Evolutionary conservation across 345 rosid genomes (phyloP).

Genomic region (Populus pruinosa): DNA sequence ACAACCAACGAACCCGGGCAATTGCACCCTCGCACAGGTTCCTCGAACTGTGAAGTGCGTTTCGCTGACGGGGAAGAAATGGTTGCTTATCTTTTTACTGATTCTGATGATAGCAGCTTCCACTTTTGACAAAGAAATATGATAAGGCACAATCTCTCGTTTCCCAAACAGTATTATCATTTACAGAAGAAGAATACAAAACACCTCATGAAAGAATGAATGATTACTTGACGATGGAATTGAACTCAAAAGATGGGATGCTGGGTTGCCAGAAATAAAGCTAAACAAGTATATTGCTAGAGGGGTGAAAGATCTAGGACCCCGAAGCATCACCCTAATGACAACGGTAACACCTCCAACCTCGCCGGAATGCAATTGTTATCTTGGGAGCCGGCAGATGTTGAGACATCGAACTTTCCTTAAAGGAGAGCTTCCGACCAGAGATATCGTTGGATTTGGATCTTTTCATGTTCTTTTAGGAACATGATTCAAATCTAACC

Average conservation of each 20-base stretch:
- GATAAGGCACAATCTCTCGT: background rate
- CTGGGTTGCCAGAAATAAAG: background rate
- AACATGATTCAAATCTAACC: no score
- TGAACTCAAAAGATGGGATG: background rate
- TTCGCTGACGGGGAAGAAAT: background rate
- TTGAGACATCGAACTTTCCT: no score
- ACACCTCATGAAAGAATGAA: background rate
- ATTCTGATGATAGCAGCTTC: background rate
- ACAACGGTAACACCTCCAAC: no score
- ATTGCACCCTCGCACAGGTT: no score
- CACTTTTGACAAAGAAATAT: background rate
- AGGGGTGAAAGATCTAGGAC: no score
- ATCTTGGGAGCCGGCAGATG: no score
- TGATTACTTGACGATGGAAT: background rate
- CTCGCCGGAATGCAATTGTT: no score
- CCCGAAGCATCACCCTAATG: no score
- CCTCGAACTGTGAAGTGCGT: background rate
- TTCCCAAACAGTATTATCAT: background rate
- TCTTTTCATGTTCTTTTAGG: no score
- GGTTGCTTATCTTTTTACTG: background rate
- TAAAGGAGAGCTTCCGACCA: no score
- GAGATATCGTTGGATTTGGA: no score
- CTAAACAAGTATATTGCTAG: background rate
- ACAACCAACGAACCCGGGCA: background rate
- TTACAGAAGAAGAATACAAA: background rate